These are phyloP conservation scores for Termitomyces sp. DNA, from an alignment of 768 basidiomycete genomes.

Conservation along the genomic window DNA sequence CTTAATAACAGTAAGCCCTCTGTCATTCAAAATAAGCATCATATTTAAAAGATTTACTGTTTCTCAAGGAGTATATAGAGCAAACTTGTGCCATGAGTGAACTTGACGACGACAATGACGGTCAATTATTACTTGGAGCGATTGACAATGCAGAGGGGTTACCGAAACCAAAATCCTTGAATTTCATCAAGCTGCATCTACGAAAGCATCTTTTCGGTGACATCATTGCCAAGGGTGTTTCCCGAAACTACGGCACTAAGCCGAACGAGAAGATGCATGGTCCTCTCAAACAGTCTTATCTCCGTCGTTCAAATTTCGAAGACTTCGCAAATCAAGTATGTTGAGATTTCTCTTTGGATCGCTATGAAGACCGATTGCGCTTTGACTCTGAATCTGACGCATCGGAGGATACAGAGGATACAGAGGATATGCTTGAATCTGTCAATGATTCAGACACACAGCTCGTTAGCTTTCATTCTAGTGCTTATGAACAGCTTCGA, in stretches of 20 bases:
- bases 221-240: background rate
- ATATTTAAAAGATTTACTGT: too few species aligned
- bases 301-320: too few species aligned
- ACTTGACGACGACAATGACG: too few species aligned
- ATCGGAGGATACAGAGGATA: too few species aligned
- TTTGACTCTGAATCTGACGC: background rate
- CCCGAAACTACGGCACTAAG: background rate
- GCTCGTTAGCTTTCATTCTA: too few species aligned
- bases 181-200: background rate
- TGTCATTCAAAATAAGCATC: too few species aligned
- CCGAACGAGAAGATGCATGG: background rate
- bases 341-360: background rate
- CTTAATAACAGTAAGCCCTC: too few species aligned
- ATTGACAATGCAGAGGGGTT: background rate
- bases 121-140: too few species aligned
- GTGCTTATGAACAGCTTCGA: too few species aligned
- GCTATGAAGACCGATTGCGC: background rate
- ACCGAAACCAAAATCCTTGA: background rate
- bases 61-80: background rate
- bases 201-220: background rate
- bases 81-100: background rate
- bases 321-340: too few species aligned
- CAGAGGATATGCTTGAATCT: too few species aligned
- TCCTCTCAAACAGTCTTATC: background rate
- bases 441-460: too few species aligned